Evolutionary conservation across 2,329 filamentous ascomycete species (phyloP).

Genomic region (Aureobasidium sp.): DNA sequence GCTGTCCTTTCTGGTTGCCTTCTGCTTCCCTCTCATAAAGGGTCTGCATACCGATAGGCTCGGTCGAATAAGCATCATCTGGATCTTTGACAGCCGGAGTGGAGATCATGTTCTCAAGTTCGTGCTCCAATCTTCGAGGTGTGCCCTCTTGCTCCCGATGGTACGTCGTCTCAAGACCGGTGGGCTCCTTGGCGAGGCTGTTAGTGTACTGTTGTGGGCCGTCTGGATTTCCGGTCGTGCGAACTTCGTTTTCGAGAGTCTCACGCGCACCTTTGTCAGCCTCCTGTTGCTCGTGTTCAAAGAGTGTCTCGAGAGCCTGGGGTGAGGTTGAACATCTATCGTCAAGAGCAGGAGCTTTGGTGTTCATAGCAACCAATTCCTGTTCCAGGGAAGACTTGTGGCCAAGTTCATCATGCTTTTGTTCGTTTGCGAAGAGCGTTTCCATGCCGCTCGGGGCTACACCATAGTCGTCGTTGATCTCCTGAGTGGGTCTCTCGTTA

Average conservation of each 20-base stretch:
- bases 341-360: background rate
- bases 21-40: slow-evolving; percentile 12
- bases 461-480: slow-evolving; percentile 12
- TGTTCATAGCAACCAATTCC: slow-evolving; percentile 15
- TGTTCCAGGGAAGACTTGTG: slow-evolving; percentile 18
- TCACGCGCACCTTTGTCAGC: background rate
- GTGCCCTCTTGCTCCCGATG: slow-evolving; percentile 32
- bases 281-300: slow-evolving; percentile 10
- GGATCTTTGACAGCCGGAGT: background rate
- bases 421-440: slow-evolving; percentile 42
- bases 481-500: background rate
- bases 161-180: slow-evolving; percentile 45
- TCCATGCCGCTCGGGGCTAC: slow-evolving; percentile 41
- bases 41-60: slow-evolving; percentile 18
- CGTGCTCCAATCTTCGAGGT: slow-evolving; percentile 18
- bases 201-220: background rate
- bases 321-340: slow-evolving; percentile 11
- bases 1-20: background rate
- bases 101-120: background rate
- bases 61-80: slow-evolving; percentile 13
- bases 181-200: slow-evolving; percentile 25
- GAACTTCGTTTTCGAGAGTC: slow-evolving; percentile 15
- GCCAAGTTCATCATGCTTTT: background rate
- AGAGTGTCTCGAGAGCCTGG: slow-evolving; percentile 16
- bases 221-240: background rate